Evolutionary conservation across 1,284 basidiomycete genomes (phyloP), one percentile per base, ranked within the genome.

Genomic region (Moesziomyces parantarcticus): DNA sequence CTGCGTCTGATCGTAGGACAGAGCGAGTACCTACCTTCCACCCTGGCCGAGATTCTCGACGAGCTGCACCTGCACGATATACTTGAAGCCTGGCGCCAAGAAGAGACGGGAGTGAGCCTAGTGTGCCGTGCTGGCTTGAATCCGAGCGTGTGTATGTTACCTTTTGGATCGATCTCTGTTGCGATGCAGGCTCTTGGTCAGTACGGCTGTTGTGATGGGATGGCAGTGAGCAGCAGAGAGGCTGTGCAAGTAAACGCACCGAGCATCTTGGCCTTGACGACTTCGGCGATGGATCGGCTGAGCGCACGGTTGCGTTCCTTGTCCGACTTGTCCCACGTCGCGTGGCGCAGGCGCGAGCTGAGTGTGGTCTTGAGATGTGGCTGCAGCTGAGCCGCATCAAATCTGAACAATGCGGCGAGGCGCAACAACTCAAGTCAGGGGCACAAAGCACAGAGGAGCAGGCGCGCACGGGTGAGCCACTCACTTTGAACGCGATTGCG

Each of bases 41-140:
- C 77, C 77, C 52, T 79, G 77, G 4, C 77, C 77, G 18, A 77
- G 48, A 51, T 79, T 77, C 58, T 79, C 75, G 16, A 77, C 68
- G 20, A 79, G 64, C 43, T 79, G 77, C 0, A 77, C 72, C 44
- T 79, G 72, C 0, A 79, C 77, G 14, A 79, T 70, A 36, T 64
- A 79, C 48, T 77, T 77, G 75, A 78, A 78, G 29, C 70, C 73
- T 64, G 60, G 8, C 3, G 5, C 5, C 5, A 3, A 34, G 9
- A 21, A 21, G 5, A 25, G 11, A 32, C 13, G 20, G 21, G 25
- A 11, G 20, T 55, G 45, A 55, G 53, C 53, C 32, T 36, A 10
- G 34, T 34, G 34, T 13, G 34, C 9, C 11, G 25, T 23, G 21
- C 41, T 44, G 41, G 21, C 11, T 23, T 11, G 32, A 1, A 8